Evolutionary conservation across 2,329 filamentous ascomycete genomes (phyloP), one percentile per base, ranked within the genome.

Genomic region (Alternaria consortialis): DNA sequence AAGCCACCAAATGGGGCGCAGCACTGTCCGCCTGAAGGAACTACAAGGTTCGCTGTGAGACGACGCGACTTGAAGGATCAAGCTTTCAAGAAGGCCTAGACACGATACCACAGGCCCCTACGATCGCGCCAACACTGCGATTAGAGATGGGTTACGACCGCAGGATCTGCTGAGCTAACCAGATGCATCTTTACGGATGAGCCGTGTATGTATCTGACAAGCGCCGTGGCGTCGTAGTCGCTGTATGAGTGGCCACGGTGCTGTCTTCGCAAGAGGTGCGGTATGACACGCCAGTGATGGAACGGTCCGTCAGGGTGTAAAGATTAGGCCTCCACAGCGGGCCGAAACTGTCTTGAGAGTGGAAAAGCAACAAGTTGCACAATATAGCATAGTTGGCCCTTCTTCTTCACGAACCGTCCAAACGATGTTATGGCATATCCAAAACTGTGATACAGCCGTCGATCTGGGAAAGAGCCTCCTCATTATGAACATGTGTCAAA

Each of bases 221-320:
- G 56, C 64, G 61, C 64, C 40, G 51, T 66, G 62, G 58, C 64
- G 56, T 48, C 42, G 12, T 31, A 11, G 29, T 31, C 23, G 43
- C 43, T 43, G n/a, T 32, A 23, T 50, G 46, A 56, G 39, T 51
- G 54, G 46, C 27, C 25, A 13, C 7, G n/a, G 15, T 51, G 23
- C 17, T 29, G 46, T 27, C 27, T 36, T 36, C 34, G 29, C 13
- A 20, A 25, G 25, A 25, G 40, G 8, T 32, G 25, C n/a, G 27
- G n/a, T 42, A 23, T 31, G 42, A 42, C 3, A 34, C 42, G 51
- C 44, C 13, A 37, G 39, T 15, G 17, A 46, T 58, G 56, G 48
- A 6, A 32, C 48, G 48, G 56, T 39, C 56, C 48, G 48, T 53
- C 37, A 20, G 36, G 27, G 32, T 53, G 36, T 53, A 39, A 32